Conservation (phyloP, 129 eudicot genomes). For the Tagetes patula region DNA sequence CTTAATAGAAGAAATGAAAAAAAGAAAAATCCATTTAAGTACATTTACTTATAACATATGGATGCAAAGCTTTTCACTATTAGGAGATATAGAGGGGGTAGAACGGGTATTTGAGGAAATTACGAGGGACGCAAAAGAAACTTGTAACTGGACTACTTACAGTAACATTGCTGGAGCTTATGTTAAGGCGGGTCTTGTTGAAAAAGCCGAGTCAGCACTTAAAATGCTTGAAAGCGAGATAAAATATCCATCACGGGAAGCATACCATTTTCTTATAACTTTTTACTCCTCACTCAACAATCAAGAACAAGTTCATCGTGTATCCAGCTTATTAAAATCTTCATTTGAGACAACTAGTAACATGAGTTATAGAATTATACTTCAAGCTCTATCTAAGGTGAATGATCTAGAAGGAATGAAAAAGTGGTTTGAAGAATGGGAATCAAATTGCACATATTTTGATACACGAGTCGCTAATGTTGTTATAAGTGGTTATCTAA, state of each 20-base stretch:
- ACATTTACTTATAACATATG: conserved; percentile 46
- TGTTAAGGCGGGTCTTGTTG: conserved; percentile 47
- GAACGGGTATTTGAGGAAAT: conserved; percentile 75
- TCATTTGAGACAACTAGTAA: conserved; percentile 39
- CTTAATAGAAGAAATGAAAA: conserved; percentile 62
- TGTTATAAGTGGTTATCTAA: conserved; percentile 46
- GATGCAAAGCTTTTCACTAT: conserved; percentile 58
- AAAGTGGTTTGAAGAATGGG: conserved; percentile 72
- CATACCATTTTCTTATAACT: conserved; percentile 57
- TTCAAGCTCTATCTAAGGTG: conserved; percentile 59
- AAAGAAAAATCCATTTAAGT: conserved; percentile 41
- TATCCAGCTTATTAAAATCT: conserved; percentile 56
- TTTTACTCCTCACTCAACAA: conserved; percentile 51
- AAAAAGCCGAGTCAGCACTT: conserved; percentile 65
- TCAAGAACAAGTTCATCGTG: conserved; percentile 49
- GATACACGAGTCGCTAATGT: conserved; percentile 53
- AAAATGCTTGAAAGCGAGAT: conserved; percentile 50
- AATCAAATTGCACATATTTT: conserved; percentile 39
- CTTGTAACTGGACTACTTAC: conserved; percentile 64
- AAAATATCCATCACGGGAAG: conserved; percentile 34
- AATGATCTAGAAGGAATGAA: conserved; percentile 47
- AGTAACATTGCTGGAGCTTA: conserved; percentile 62
- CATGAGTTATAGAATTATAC: conserved; percentile 48
- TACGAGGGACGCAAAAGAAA: conserved; percentile 21
- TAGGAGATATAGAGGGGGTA: conserved; percentile 65